Conservation (phyloP, 257 asterid species). For the Nicotiana benthamiana region DNA sequence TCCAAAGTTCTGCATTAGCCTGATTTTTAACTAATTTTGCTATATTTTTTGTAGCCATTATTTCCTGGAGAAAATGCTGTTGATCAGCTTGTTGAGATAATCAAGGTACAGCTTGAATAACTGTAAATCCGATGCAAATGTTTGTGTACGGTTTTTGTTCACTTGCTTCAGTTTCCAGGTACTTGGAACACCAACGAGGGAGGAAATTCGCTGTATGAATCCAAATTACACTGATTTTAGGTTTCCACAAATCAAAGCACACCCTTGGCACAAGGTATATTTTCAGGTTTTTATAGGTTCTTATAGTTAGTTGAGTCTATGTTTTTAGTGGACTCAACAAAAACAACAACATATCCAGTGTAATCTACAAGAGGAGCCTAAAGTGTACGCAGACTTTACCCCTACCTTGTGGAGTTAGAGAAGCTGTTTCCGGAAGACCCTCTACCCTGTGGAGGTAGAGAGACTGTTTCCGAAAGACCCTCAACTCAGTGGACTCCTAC, state of each 20-base stretch:
- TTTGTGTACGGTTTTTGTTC: slow-evolving; percentile 1
- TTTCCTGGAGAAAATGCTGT: slow-evolving; percentile 98
- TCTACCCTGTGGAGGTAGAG: no score
- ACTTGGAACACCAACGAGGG: slow-evolving; percentile 95
- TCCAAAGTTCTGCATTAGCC: neutral
- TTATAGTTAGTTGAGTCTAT: no score
- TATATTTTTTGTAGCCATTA: slow-evolving; percentile 47
- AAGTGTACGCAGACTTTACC: no score
- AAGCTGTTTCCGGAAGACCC: no score
- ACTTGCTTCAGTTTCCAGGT: slow-evolving; percentile 42
- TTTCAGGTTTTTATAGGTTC: neutral
- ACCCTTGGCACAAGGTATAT: slow-evolving; percentile 94
- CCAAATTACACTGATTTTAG: slow-evolving; percentile 82
- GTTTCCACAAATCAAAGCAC: slow-evolving; percentile 91
- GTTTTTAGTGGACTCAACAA: no score
- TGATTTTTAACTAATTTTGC: slow-evolving; percentile 7
- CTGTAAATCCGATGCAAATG: slow-evolving; percentile 1
- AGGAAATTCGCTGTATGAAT: slow-evolving; percentile 95
- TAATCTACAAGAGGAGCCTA: no score
- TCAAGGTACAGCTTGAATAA: slow-evolving; percentile 47
- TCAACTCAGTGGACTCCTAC: neutral
- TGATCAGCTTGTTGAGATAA: slow-evolving; percentile 91
- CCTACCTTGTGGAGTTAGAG: no score
- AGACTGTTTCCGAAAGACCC: no score
- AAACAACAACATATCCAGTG: no score